Percentiles rank a stretch among this genome's conserved stretches.
These are phyloP conservation scores for Zanthoxylum bungeanum DNA, from an alignment of 345 rosid species.

Conservation along the genomic window DNA sequence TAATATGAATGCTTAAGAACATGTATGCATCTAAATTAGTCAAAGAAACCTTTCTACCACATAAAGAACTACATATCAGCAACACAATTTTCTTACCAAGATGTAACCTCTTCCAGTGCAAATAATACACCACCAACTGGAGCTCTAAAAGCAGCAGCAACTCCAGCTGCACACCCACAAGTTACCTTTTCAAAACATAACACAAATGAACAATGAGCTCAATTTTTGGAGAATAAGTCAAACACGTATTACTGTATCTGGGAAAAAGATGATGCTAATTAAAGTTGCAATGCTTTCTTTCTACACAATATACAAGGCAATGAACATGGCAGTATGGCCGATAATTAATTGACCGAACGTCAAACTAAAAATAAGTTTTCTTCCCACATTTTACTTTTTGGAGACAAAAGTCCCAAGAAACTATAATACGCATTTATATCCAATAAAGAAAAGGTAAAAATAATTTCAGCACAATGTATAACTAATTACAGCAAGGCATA, in stretches of 20 bases:
- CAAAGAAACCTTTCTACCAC: neutral
- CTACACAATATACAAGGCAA: neutral
- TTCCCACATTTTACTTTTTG: neutral
- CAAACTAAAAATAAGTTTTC: neutral
- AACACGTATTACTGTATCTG: too few species aligned
- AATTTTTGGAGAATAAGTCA: slow-evolving; percentile 9
- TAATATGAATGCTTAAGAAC: neutral
- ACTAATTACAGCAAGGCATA: neutral
- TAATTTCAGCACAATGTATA: neutral
- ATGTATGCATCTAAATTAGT: neutral
- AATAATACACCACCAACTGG: slow-evolving; percentile 99
- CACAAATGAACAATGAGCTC: slow-evolving; percentile 24
- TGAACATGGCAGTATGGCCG: neutral
- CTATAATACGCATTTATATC: neutral
- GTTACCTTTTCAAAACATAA: slow-evolving; percentile 81
- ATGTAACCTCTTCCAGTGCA: slow-evolving; percentile 97
- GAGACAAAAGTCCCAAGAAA: neutral
- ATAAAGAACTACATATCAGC: neutral
- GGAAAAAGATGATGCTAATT: neutral
- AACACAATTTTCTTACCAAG: slow-evolving; percentile 57
- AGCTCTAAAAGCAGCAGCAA: slow-evolving; percentile 99
- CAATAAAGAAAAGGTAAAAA: neutral
- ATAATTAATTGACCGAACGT: neutral
- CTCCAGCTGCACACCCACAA: slow-evolving; percentile 99
- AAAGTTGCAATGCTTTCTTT: neutral